Evolutionary conservation across 371 early-diverging fungal genomes (phyloP).

Genomic region (Mucor velutinosus): DNA sequence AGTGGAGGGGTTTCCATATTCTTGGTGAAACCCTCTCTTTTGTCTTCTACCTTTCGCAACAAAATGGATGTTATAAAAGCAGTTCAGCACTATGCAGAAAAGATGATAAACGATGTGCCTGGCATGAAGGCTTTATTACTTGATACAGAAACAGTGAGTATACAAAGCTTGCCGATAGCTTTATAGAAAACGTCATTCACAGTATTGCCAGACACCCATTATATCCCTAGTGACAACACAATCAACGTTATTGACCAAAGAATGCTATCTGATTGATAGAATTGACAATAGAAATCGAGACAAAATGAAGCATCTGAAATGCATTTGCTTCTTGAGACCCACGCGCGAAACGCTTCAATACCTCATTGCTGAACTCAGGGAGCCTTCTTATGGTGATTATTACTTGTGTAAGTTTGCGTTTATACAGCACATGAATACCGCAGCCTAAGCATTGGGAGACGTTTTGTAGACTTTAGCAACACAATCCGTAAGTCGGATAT

Average conservation of each 20-base stretch:
- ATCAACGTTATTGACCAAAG: slow-evolving; percentile 84
- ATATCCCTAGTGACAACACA: slow-evolving; percentile 92
- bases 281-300: slow-evolving; percentile 86
- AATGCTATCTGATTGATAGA: slow-evolving; percentile 92
- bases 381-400: slow-evolving; percentile 93
- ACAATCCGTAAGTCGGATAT: slow-evolving; percentile 85
- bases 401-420: slow-evolving; percentile 70
- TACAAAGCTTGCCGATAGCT: neutral
- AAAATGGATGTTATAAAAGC: slow-evolving; percentile 79
- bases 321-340: slow-evolving; percentile 90
- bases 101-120: slow-evolving; percentile 85
- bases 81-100: slow-evolving; percentile 87
- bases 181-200: neutral
- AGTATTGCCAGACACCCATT: slow-evolving; percentile 75
- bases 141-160: slow-evolving; percentile 87
- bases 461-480: slow-evolving; percentile 81
- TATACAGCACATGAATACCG: slow-evolving; percentile 81
- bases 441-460: slow-evolving; percentile 71
- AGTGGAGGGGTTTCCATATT: too few species aligned
- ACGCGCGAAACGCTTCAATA: slow-evolving; percentile 80
- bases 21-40: neutral
- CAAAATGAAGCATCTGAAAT: slow-evolving; percentile 93
- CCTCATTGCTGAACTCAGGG: slow-evolving; percentile 86
- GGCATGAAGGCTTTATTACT: slow-evolving; percentile 97
- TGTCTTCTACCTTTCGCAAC: neutral